phyloP scores from a whole-genome alignment of 768 basidiomycete species.

The Mycena chlorophos region DNA sequence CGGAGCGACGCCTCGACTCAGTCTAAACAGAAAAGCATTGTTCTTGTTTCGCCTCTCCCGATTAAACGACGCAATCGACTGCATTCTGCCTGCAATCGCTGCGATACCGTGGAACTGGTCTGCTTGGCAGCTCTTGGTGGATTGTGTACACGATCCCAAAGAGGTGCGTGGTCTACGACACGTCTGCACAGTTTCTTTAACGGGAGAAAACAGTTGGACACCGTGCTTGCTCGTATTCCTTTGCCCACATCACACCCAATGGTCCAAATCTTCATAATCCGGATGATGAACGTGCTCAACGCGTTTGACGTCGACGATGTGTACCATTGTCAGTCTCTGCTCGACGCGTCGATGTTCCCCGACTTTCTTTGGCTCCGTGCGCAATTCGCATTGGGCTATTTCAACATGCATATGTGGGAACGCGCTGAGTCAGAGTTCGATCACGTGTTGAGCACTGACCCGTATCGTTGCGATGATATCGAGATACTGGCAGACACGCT shows the following conservation, averaged over 20 bases:
- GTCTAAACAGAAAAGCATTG: conserved; percentile 53
- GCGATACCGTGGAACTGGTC: conserved; percentile 75
- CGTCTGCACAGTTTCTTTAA: not conserved
- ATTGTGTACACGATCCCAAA: conserved; percentile 56
- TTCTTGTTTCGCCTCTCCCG: conserved; percentile 60
- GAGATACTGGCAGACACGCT: conserved; percentile 81
- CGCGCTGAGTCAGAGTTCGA: conserved; percentile 15
- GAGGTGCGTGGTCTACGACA: conserved; percentile 42
- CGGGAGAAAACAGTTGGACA: conserved; percentile 37
- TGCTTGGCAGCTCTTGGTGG: conserved; percentile 59
- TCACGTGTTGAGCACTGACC: conserved; percentile 49
- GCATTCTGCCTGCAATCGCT: conserved; percentile 53
- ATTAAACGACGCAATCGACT: conserved; percentile 63
- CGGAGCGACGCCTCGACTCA: not conserved
- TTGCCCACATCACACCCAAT: conserved; percentile 54
- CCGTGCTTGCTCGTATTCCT: conserved; percentile 46
- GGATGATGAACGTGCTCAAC: conserved; percentile 65
- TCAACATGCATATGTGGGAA: conserved; percentile 59
- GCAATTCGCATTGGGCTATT: conserved; percentile 62
- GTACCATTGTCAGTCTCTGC: conserved; percentile 57
- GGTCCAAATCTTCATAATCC: conserved; percentile 66
- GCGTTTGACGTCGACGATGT: conserved; percentile 59
- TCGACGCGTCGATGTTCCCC: conserved; percentile 56
- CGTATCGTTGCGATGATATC: conserved; percentile 74
- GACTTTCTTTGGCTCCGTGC: conserved; percentile 66